phyloP scores from a whole-genome alignment of 1,284 basidiomycete genomes.

The Cutaneotrichosporon cavernicola region DNA sequence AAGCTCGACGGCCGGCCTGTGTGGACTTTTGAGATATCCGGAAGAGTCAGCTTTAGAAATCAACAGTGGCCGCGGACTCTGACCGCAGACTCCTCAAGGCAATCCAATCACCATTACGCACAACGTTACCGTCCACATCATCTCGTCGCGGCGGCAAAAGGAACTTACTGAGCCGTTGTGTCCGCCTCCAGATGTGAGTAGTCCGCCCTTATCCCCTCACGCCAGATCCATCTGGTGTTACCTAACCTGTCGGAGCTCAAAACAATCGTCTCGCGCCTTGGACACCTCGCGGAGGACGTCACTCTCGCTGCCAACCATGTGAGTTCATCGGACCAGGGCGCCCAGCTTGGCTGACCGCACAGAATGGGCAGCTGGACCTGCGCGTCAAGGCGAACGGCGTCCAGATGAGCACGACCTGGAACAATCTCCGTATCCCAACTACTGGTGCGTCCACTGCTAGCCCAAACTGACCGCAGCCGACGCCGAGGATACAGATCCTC shows the following conservation, averaged over 20 bases:
- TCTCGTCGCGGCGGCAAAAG: constrained; percentile 69
- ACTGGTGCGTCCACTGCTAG: constrained; percentile 57
- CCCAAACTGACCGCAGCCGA: constrained; percentile 1
- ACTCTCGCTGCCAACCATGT: constrained; percentile 56
- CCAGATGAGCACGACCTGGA: constrained; percentile 77
- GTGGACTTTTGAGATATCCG: constrained; percentile 48
- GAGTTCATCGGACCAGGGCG: constrained; percentile 1
- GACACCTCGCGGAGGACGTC: constrained; percentile 72
- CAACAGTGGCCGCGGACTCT: not conserved
- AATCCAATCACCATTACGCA: constrained; percentile 48
- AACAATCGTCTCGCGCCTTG: constrained; percentile 72
- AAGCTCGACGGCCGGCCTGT: constrained; percentile 42
- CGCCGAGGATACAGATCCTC: constrained; percentile 15
- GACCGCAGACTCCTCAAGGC: constrained; percentile 28
- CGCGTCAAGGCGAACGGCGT: constrained; percentile 68
- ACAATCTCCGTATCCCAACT: constrained; percentile 66
- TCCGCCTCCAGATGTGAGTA: constrained; percentile 77
- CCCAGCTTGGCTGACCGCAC: constrained; percentile 16
- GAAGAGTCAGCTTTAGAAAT: constrained; percentile 29
- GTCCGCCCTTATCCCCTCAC: not conserved
- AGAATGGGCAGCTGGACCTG: constrained; percentile 56
- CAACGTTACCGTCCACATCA: constrained; percentile 59
- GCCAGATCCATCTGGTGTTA: constrained; percentile 74
- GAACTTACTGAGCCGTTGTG: constrained; percentile 77
- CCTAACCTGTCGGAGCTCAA: constrained; percentile 75